Evolutionary conservation across 768 basidiomycete species (phyloP), one percentile per base, ranked within the genome.

Genomic region (Crepidotus variabilis): DNA sequence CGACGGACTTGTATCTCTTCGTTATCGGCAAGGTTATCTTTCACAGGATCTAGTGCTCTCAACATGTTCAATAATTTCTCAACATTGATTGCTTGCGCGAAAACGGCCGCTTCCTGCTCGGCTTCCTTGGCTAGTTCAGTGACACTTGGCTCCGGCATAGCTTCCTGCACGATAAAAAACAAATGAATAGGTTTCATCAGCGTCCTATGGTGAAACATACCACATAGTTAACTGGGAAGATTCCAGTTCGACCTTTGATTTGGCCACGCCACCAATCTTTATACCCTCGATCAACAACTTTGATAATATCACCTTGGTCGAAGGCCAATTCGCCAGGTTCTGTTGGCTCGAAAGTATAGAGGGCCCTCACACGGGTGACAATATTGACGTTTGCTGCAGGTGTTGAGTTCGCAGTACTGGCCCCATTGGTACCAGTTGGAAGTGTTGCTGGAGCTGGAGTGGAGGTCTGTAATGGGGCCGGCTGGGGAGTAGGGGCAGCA

Each of bases 241-340:
- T 98, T 46, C 94, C 94, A 2, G 94, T 93, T 56, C 90, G 76
- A 0, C 92, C 94, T 65, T 86, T 90, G 47, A 95, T 70, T 62
- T 97, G 94, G 0, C 96, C 96, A 21, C 92, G 74, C 93, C 94
- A 98, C 96, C 96, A 98, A 67, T 97, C 94, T 63, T 92, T 89
- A 71, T 96, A 96, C 21, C 88, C 89, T 22, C 93, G 84, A 68
- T 97, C 94, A 21, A 98, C 86, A 13, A 98, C 95, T 65, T 94
- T 93, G 76, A 98, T 94, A 47, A 96, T 78, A 61, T 97, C 95
- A 1, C 94, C 96, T 61, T 88, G 89, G 51, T 92, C 88, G 65
- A 98, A 96, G 1, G 87, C 86, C 1, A 98, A 80, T 67, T 98
- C 96, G 10, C 94, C 94, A 0, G 87, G 81, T 63, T 95, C 92